Base-by-base conservation (phyloP, 2,329 filamentous ascomycete genomes). In the Sclerotinia borealis region DNA sequence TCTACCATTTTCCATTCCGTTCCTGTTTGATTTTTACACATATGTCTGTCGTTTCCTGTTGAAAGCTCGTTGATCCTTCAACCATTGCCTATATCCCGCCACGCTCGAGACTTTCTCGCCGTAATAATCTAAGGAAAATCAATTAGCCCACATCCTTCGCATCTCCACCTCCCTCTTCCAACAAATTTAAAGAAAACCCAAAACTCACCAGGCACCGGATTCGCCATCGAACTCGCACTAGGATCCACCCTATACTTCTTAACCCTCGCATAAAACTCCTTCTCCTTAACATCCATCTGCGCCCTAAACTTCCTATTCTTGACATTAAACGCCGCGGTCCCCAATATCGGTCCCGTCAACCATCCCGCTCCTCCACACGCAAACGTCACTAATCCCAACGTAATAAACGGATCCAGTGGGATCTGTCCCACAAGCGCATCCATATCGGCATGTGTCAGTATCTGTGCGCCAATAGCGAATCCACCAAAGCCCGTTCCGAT, bases 51-150 rank as follows among this genome's bases (percentile, higher is more conserved):
- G 69, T 85, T 96, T 96, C 81, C 92, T 92, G 80, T 96, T 96
- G 79, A 96, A 99, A 11, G 93, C 93, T 67, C 93, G 84, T 81
- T 98, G 95, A 74, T 99, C 95, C 82, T 96, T 98, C 73, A 99
- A 79, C 95, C 95, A 99, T 76, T 92, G 88, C 72, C 95, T 83
- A 77, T 98, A 99, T 52, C 91, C 93, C 61, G 87, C 83, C 27
- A 98, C 92, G 72, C 92, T 96, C 59, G 90, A 91, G 72, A 99
- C 96, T 83, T 97, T 98, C 80, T 99, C 95, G 72, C 95, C 95
- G 73, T 99, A 99, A 78, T 96, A 99, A 76, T 99, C 95, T 49
- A 48, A 27, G 29, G 8, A 48, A 7, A 1, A n/a, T n/a, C 7
- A 34, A 25, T 56, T 62, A 56, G 55, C 10, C 11, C 47, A 31